phyloP scores from a whole-genome alignment of 1,139 yeast genomes.

The Suhomyces chickasaworum region DNA sequence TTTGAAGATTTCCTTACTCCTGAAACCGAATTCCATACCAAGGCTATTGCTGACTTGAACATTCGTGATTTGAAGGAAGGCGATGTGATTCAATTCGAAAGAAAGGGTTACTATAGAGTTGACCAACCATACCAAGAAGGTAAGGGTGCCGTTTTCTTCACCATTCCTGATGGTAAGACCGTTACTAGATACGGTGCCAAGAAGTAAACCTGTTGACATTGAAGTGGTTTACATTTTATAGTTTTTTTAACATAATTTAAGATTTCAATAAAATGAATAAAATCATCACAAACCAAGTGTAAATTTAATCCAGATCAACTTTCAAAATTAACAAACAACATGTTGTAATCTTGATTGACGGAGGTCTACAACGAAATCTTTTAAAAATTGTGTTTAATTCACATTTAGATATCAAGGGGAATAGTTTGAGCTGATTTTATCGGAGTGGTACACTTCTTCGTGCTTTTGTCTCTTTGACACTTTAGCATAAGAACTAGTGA shows the following conservation, averaged over 20 bases:
- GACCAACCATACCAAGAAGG: slow-evolving; percentile 64
- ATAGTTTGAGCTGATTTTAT: slow-evolving; percentile 7
- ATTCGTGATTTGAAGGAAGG: slow-evolving; percentile 76
- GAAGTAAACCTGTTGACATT: slow-evolving; percentile 22
- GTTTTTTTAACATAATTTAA: not conserved
- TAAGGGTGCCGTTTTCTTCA: slow-evolving; percentile 76
- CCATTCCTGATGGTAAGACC: slow-evolving; percentile 95
- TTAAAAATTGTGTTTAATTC: not conserved
- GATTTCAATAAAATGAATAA: too few species aligned
- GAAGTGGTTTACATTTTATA: not conserved
- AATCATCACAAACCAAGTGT: too few species aligned
- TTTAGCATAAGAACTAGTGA: slow-evolving; percentile 8
- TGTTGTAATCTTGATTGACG: too few species aligned
- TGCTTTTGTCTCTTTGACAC: not conserved
- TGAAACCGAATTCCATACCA: slow-evolving; percentile 79
- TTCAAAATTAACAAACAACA: too few species aligned
- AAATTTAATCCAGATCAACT: too few species aligned
- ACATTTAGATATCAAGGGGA: not conserved
- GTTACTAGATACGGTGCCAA: slow-evolving; percentile 80
- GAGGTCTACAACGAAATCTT: not conserved
- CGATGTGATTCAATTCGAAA: slow-evolving; percentile 90
- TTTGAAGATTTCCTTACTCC: slow-evolving; percentile 92
- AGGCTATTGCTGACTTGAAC: slow-evolving; percentile 81
- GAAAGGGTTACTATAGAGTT: slow-evolving; percentile 93
- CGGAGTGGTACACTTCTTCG: slow-evolving; percentile 6